These are phyloP conservation scores for Balakata baccata DNA, from an alignment of 345 rosid species.

Conservation along the genomic window DNA sequence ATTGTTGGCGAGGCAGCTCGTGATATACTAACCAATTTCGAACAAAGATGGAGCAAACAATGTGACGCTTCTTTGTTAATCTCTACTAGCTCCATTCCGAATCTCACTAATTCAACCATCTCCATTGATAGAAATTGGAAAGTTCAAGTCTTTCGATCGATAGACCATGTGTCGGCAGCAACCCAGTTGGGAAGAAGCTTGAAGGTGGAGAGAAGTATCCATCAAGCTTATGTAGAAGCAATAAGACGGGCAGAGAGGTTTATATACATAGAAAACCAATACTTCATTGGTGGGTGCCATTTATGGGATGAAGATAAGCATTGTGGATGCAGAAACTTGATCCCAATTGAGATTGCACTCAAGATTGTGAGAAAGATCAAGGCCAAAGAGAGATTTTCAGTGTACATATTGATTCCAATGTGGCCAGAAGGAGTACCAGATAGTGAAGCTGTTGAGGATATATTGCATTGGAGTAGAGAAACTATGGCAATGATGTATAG, in stretches of 20 bases:
- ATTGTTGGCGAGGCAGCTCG: conserved; percentile 68
- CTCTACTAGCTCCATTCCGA: conserved; percentile 35
- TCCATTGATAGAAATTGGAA: conserved; percentile 53
- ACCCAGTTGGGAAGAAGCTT: conserved; percentile 46
- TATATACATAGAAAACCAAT: conserved; percentile 87
- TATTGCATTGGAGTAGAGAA: conserved; percentile 86
- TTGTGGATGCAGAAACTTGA: conserved; percentile 72
- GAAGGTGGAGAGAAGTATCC: conserved; percentile 61
- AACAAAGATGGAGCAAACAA: conserved; percentile 83
- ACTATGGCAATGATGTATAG: conserved; percentile 82
- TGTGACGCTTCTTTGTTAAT: conserved; percentile 56
- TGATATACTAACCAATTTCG: conserved; percentile 69
- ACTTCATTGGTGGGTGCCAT: conserved; percentile 78
- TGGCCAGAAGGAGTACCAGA: conserved; percentile 93
- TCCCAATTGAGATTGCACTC: conserved; percentile 77
- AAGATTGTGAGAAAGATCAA: conserved; percentile 60
- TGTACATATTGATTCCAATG: conserved; percentile 82
- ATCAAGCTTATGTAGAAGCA: conserved; percentile 69
- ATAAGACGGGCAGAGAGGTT: conserved; percentile 73
- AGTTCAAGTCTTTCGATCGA: conserved; percentile 76
- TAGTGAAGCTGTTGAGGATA: conserved; percentile 77
- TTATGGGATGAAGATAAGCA: conserved; percentile 62
- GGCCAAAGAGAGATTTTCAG: conserved; percentile 63
- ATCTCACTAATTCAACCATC: conserved; percentile 35
- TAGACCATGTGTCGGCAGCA: conserved; percentile 53